Conservation (phyloP, 331 rosid genomes). For the Pyracantha coccinea region DNA sequence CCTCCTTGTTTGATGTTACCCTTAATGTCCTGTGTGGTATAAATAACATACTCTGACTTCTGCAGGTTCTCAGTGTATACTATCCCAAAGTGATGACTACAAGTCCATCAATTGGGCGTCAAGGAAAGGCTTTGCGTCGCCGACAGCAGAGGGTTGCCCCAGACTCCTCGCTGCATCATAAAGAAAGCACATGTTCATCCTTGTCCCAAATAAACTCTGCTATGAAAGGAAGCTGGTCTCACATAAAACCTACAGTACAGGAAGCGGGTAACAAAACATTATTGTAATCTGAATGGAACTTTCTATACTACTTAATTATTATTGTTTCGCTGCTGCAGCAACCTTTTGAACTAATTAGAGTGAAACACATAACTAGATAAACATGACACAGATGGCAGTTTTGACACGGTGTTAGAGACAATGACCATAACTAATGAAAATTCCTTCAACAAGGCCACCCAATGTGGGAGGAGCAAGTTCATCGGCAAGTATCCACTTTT, state of each 20-base stretch:
- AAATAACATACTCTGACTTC: constrained; percentile 14
- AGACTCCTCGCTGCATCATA: constrained; percentile 27
- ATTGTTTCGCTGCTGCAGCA: constrained; percentile 5
- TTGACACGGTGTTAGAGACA: constrained; percentile 15
- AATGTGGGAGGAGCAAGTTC: constrained; percentile 24
- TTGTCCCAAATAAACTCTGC: not conserved
- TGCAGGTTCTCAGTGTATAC: constrained; percentile 63
- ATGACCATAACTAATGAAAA: constrained; percentile 14
- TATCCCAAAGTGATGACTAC: constrained; percentile 51
- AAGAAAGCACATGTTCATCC: constrained; percentile 22
- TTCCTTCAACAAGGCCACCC: constrained; percentile 24
- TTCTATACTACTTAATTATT: not conserved
- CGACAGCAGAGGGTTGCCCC: constrained; percentile 36
- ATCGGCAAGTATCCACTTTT: constrained; percentile 37
- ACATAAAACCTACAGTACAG: constrained; percentile 10
- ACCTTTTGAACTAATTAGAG: not conserved
- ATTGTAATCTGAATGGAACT: not conserved
- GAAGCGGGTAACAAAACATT: constrained; percentile 35
- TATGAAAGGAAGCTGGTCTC: constrained; percentile 8
- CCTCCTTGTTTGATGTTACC: constrained; percentile 3
- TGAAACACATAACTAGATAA: not conserved
- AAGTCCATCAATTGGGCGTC: constrained; percentile 85
- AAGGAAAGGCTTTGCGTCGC: constrained; percentile 91
- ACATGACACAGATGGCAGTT: constrained; percentile 34
- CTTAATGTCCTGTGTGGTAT: constrained; percentile 2